Evolutionary conservation across 2,329 filamentous ascomycete species (phyloP), one percentile per base, ranked within the genome.

Genomic region (Aspergillus fructus): DNA sequence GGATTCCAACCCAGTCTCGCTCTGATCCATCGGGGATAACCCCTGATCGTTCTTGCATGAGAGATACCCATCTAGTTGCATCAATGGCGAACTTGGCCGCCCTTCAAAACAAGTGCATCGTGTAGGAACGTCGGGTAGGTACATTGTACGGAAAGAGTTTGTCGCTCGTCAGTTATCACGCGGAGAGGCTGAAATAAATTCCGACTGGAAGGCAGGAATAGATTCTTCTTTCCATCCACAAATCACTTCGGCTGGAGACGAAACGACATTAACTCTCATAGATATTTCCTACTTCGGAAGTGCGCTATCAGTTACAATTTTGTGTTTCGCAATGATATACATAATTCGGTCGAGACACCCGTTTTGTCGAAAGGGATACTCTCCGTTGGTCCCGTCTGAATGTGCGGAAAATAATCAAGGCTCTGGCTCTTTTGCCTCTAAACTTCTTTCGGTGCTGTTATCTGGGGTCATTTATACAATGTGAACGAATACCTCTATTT

Each of bases 11-110:
- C 33, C 45, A 42, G 43, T 24, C n/a, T 49, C 48, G 52, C 33
- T 49, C 46, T 41, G 34, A 52, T 54, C 41, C 50, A 46, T 27
- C 55, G 39, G 51, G 60, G 58, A 55, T 56, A 46, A 62, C 56
- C 58, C 62, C 46, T 51, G 60, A 34, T 49, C 33, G 30, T 13
- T 21, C 50, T 45, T 59, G 60, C 62, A 64, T 64, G 48, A 59
- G 62, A 64, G 60, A 52, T 51, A 56, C 58, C 56, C 41, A 61
- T 54, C 59, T 39, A 45, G 43, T 37, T 49, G 37, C 49, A 37
- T 8, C 55, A 21, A 42, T 23, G 30, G 24, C 17, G 24, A 37
- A 17, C 12, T 23, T 19, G 17, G n/a, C 27, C 49, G 46, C 37
- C 48, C 30, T 34, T 21, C 19, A 27, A 40, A 8, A 23, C 4